These are phyloP conservation scores for Stagonosporopsis vannaccii DNA, from an alignment of 2,329 filamentous ascomycete genomes.

Conservation along the genomic window DNA sequence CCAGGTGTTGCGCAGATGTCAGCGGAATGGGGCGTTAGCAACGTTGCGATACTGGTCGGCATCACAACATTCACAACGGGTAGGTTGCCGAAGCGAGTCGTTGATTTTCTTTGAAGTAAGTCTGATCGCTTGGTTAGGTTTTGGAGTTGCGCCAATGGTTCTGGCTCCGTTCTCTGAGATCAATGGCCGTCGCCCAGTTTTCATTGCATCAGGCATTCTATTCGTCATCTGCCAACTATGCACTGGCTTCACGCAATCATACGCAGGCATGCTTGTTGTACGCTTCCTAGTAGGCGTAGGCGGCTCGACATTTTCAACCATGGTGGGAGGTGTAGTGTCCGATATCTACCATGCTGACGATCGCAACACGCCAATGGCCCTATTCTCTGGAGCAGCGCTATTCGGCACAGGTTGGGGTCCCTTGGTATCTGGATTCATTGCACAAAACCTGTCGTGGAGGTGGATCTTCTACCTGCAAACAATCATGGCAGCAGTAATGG, in stretches of 20 bases:
- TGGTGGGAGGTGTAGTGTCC: slow-evolving; percentile 90
- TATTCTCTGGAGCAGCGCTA: slow-evolving; percentile 82
- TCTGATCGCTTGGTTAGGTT: slow-evolving; percentile 59
- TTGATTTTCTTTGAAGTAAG: background rate
- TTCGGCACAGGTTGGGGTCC: slow-evolving; percentile 83
- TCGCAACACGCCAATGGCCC: slow-evolving; percentile 86
- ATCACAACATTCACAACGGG: slow-evolving; percentile 78
- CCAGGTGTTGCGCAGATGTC: slow-evolving; percentile 72
- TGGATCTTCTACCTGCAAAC: slow-evolving; percentile 91
- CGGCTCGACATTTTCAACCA: slow-evolving; percentile 80
- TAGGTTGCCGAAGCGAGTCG: slow-evolving; percentile 7
- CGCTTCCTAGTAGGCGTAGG: slow-evolving; percentile 82
- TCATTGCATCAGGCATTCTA: slow-evolving; percentile 74
- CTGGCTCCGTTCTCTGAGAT: slow-evolving; percentile 88
- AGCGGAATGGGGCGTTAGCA: slow-evolving; percentile 68
- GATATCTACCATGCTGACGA: slow-evolving; percentile 82
- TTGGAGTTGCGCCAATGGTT: slow-evolving; percentile 84
- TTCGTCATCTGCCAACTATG: slow-evolving; percentile 76
- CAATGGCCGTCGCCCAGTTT: slow-evolving; percentile 84
- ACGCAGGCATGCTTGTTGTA: slow-evolving; percentile 76
- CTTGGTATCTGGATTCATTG: slow-evolving; percentile 73
- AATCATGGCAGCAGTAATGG: slow-evolving; percentile 70
- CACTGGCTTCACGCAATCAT: slow-evolving; percentile 73
- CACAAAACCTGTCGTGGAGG: slow-evolving; percentile 73
- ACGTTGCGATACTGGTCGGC: slow-evolving; percentile 72